Evolutionary conservation across 257 asterid species (phyloP), one percentile per base, ranked within the genome.

Genomic region (Dorcoceras hygrometricum): DNA sequence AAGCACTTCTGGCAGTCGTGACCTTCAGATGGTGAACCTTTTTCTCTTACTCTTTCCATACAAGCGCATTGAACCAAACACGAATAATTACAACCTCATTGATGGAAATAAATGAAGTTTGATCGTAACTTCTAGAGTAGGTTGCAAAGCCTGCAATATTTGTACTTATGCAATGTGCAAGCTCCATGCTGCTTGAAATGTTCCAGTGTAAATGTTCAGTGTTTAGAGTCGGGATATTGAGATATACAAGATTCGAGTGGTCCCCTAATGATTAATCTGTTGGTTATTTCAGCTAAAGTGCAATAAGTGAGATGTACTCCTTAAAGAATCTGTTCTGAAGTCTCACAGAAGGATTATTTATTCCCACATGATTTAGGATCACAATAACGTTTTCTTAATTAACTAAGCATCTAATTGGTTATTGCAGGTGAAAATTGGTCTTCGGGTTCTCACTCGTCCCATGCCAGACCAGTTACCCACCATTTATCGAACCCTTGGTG

Each of bases 1-100:
- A 58, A 76, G 88, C 73, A 78, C 84, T 25, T 82, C 88, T 0
- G 88, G 91, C 51, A 85, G 88, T 76, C 84, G 86, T 34, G 86
- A 82, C 25, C 88, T 85, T 66, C 91, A 85, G 74, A 85, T 80
- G 88, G 86, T 85, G 77, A 46, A 18, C 61, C 60, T 29, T n/a
- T 34, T 25, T 8, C 59, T 22, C 2, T 27, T n/a, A 16, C 48
- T 69, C 66, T 29, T 6, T 7, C 55, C 16, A 9, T 8, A 12
- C 54, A 46, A 4, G 18, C 53, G 18, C 22, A 46, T 46, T 46
- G 18, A 14, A 18, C 54, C 16, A 46, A 46, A 14, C 22, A 43
- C 22, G 18, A 46, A 46, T 46, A 20, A 8, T 32, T 34, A 39
- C n/a, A 27, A 28, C 46, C 59, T 27, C 23, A 26, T 46, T 23